Evolutionary conservation across 108 stramenopile species (phyloP), one percentile per base, ranked within the genome.

Genomic region (Skeletonema potamos): DNA sequence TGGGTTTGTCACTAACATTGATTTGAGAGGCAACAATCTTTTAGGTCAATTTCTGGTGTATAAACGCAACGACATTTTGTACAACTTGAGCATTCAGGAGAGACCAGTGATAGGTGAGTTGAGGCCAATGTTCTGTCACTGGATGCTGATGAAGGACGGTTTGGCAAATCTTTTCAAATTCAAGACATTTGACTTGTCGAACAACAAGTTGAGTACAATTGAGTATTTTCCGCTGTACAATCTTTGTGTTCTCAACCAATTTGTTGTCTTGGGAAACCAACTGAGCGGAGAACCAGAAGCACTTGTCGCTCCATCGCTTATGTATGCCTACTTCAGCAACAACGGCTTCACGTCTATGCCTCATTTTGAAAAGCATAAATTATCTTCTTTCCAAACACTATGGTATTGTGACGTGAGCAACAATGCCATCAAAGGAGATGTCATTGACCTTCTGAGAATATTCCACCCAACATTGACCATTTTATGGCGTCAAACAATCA

Each of bases 261-360:
- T 74, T 34, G 74, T 66, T 37, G 4, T 74, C 4, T 74, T 65
- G 4, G 27, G 33, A 8, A 74, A 74, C 57, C 13, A 59, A 1
- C 65, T 74, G 3, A 12, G 11, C 17, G 74, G 74, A 44, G 17
- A 44, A 24, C 37, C 82, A 74, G 88, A 64, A 85, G 10, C 88
- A 76, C 59, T 86, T 78, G 30, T 91, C 85, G 60, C 86, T 58
- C 27, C 91, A 2, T 64, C 77, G 26, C 10, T 88, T 9, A 64
- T 61, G 13, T 79, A 84, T 9, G 54, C 85, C 24, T 43, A 80
- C 24, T 82, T 89, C 32, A 85, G 89, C 32, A 79, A 81, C 41
- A 67, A 71, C 30, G 84, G 77, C 13, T 46, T 72, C 2, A 70
- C 73, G 1, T 56, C 81, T 6, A 64, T 81, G 6, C 76, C 82